Conservation (phyloP, 1,139 yeast genomes). For the Tardiomyces depauwii region DNA sequence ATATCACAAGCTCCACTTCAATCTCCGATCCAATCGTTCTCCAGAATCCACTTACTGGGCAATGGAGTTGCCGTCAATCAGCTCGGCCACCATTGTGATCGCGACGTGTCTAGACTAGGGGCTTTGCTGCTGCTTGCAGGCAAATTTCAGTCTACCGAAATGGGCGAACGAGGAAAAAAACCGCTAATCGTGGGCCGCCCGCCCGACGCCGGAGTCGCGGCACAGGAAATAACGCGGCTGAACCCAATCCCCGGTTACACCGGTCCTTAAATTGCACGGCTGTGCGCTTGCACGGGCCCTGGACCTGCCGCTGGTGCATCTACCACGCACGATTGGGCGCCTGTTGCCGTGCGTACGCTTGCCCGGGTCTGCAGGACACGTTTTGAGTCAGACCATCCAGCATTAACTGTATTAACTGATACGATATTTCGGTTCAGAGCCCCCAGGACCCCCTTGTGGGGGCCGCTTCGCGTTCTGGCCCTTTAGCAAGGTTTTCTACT, state of each 20-base stretch:
- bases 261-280: conserved; percentile 14
- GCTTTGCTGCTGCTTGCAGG: background rate
- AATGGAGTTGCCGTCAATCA: conserved; percentile 63
- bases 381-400: too few species aligned
- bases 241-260: conserved; percentile 54
- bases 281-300: background rate
- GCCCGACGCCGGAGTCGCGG: background rate
- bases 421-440: conserved; percentile 54
- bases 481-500: too few species aligned
- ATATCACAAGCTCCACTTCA: too few species aligned
- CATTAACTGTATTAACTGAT: conserved; percentile 24
- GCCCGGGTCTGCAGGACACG: too few species aligned
- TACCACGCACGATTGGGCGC: too few species aligned
- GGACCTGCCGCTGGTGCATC: too few species aligned
- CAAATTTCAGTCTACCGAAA: conserved; percentile 3
- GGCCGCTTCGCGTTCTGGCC: too few species aligned
- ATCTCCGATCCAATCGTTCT: too few species aligned
- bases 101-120: too few species aligned
- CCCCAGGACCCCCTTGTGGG: conserved; percentile 63
- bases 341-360: too few species aligned
- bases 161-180: conserved; percentile 2
- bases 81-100: conserved; percentile 16
- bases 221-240: conserved; percentile 6
- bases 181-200: background rate
- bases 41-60: conserved; percentile 40